A percentile compares a stretch with the other conserved stretches of the same genome.
phyloP scores from a whole-genome alignment of 2,329 filamentous ascomycete species.

The Monosporascus sp. region DNA sequence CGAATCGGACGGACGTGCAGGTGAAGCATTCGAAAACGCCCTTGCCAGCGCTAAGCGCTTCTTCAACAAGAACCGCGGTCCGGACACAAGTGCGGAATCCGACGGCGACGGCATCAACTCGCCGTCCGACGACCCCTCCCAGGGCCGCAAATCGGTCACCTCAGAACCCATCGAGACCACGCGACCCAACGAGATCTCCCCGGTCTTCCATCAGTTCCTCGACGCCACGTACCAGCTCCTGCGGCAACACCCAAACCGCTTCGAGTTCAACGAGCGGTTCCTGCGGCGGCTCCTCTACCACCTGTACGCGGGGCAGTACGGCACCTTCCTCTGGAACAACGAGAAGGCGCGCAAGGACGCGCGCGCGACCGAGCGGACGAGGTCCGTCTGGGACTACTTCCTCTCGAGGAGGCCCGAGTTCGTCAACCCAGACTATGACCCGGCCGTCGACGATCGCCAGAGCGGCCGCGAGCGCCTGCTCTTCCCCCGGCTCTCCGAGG shows the following conservation, averaged over 20 bases:
- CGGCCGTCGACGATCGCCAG: slow-evolving; percentile 68
- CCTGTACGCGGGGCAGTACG: slow-evolving; percentile 92
- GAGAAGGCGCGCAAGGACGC: slow-evolving; percentile 80
- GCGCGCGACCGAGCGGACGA: slow-evolving; percentile 62
- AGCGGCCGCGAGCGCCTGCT: slow-evolving; percentile 78
- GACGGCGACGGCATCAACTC: slow-evolving; percentile 27
- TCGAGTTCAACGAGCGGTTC: slow-evolving; percentile 96
- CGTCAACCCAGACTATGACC: slow-evolving; percentile 72
- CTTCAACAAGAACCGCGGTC: slow-evolving; percentile 74
- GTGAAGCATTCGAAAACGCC: slow-evolving; percentile 80
- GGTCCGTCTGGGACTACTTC: slow-evolving; percentile 96
- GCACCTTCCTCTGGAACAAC: slow-evolving; percentile 92
- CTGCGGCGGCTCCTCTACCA: slow-evolving; percentile 85
- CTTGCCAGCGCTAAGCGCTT: slow-evolving; percentile 81
- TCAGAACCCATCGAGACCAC: slow-evolving; percentile 61
- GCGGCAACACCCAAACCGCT: slow-evolving; percentile 77
- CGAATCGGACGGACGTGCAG: slow-evolving; percentile 51
- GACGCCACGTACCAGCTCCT: slow-evolving; percentile 90
- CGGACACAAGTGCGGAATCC: slow-evolving; percentile 53
- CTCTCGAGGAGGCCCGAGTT: slow-evolving; percentile 76
- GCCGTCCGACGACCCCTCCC: slow-evolving; percentile 23
- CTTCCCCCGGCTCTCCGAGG: slow-evolving; percentile 68
- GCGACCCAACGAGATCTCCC: slow-evolving; percentile 83
- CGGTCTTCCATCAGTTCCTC: slow-evolving; percentile 96
- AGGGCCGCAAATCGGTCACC: slow-evolving; percentile 28